These are phyloP conservation scores for Ascoidea asiatica DNA, from an alignment of 805 yeast species.

Conservation along the genomic window DNA sequence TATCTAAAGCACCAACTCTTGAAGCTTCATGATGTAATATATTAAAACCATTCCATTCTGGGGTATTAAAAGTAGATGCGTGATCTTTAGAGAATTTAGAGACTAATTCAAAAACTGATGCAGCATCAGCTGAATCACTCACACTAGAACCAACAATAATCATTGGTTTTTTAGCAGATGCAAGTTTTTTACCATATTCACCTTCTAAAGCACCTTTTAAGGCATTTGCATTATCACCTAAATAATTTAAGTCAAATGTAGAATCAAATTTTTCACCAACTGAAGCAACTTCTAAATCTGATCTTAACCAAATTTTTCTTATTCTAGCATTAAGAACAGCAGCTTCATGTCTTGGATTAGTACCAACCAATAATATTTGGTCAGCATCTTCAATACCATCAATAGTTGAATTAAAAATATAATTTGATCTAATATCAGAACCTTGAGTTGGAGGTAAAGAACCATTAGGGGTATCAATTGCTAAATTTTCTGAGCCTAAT, in stretches of 20 bases:
- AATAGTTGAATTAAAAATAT: slow-evolving; percentile 66
- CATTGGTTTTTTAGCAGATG: slow-evolving; percentile 58
- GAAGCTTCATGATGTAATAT: slow-evolving; percentile 76
- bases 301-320: slow-evolving; percentile 67
- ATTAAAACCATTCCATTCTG: slow-evolving; percentile 73
- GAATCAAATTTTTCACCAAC: slow-evolving; percentile 71
- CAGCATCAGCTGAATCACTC: slow-evolving; percentile 51
- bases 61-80: slow-evolving; percentile 45
- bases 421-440: slow-evolving; percentile 64
- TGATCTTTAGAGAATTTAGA: slow-evolving; percentile 44
- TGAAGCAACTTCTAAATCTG: slow-evolving; percentile 51
- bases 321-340: slow-evolving; percentile 77
- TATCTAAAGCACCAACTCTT: slow-evolving; percentile 76
- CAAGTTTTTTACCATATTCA: slow-evolving; percentile 52
- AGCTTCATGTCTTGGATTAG: slow-evolving; percentile 85
- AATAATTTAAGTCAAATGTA: slow-evolving; percentile 50
- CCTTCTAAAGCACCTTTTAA: slow-evolving; percentile 52
- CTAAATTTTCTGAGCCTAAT: slow-evolving; percentile 69
- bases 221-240: slow-evolving; percentile 48
- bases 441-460: slow-evolving; percentile 49
- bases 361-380: slow-evolving; percentile 65
- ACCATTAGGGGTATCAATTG: slow-evolving; percentile 54
- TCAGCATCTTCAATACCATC: slow-evolving; percentile 77
- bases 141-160: slow-evolving; percentile 76
- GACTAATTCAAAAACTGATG: slow-evolving; percentile 42